These are phyloP conservation scores for Dittrichia graveolens DNA, from an alignment of 129 eudicot genomes.

Conservation along the genomic window DNA sequence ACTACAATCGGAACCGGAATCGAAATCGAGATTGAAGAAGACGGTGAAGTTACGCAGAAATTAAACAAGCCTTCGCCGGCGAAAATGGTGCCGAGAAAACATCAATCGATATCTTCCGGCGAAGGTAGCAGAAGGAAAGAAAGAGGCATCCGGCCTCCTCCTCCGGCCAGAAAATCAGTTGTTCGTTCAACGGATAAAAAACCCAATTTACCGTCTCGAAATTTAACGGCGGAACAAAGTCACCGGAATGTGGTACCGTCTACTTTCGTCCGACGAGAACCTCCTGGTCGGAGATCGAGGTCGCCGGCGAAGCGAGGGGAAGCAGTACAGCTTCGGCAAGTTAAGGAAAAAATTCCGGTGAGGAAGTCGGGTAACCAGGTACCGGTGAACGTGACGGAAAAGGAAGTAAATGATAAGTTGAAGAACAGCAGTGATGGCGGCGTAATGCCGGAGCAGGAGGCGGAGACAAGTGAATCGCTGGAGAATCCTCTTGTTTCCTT, in stretches of 20 bases:
- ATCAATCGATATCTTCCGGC: constrained; percentile 3
- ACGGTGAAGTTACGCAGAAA: constrained; percentile 30
- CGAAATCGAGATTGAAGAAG: background rate
- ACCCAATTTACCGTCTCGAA: background rate
- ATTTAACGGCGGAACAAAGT: background rate
- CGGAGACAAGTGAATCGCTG: constrained; percentile 20
- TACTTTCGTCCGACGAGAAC: constrained; percentile 5
- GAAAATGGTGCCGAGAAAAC: constrained; percentile 6
- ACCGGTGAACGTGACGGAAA: constrained; percentile 8
- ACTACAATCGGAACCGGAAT: constrained; percentile 6
- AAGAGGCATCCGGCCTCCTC: background rate
- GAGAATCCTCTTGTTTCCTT: constrained; percentile 26
- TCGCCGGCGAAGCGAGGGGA: constrained; percentile 13
- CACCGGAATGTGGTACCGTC: constrained; percentile 11
- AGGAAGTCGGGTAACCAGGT: constrained; percentile 8
- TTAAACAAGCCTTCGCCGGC: constrained; percentile 11
- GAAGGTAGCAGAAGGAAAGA: background rate
- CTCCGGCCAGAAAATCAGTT: constrained; percentile 17
- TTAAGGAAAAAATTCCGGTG: constrained; percentile 3
- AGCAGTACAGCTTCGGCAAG: constrained; percentile 15
- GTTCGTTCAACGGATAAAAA: constrained; percentile 14
- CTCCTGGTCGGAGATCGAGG: constrained; percentile 8
- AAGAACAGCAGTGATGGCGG: background rate
- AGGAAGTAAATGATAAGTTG: background rate
- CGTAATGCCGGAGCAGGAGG: background rate